Evolutionary conservation across 2,329 filamentous ascomycete species (phyloP).

Genomic region (Fusarium sp.): DNA sequence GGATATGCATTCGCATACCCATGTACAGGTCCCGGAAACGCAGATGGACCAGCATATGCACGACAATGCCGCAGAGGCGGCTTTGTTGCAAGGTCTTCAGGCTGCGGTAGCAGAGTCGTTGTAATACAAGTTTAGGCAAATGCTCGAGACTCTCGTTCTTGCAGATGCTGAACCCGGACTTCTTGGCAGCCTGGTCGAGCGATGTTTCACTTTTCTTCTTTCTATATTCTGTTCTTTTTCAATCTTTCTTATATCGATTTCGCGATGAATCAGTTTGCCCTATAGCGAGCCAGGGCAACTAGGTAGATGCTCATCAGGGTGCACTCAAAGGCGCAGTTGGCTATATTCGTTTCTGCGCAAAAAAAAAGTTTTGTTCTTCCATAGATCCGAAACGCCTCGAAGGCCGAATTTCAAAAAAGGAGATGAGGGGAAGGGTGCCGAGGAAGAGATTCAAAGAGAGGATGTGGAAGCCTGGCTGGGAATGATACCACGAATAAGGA

Average conservation of each 20-base stretch:
- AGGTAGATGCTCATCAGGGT: conserved; percentile 9
- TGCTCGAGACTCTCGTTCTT: neutral
- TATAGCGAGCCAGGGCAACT: conserved; percentile 14
- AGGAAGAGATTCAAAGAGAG: neutral
- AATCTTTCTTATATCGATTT: conserved; percentile 20
- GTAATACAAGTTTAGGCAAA: conserved; percentile 22
- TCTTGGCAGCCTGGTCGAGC: conserved; percentile 5
- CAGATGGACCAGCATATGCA: conserved; percentile 43
- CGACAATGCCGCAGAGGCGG: conserved; percentile 53
- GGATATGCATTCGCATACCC: conserved; percentile 42
- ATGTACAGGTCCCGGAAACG: conserved; percentile 34
- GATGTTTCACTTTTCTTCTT: conserved; percentile 16
- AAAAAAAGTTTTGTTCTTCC: conserved; percentile 8
- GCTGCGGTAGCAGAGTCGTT: conserved; percentile 50
- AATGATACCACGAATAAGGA: conserved; percentile 49
- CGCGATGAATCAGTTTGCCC: conserved; percentile 26
- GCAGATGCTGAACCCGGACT: neutral
- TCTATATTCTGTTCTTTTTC: conserved; percentile 7
- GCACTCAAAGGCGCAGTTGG: conserved; percentile 15
- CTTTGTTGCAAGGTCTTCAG: conserved; percentile 53
- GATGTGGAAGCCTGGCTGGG: conserved; percentile 33
- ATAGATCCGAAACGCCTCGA: conserved; percentile 41
- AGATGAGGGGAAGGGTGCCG: neutral
- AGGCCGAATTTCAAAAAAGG: conserved; percentile 27
- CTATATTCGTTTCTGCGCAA: conserved; percentile 7